Conservation (phyloP, 225 moss, liverwort and hornwort species). For the Straminergon stramineum region DNA sequence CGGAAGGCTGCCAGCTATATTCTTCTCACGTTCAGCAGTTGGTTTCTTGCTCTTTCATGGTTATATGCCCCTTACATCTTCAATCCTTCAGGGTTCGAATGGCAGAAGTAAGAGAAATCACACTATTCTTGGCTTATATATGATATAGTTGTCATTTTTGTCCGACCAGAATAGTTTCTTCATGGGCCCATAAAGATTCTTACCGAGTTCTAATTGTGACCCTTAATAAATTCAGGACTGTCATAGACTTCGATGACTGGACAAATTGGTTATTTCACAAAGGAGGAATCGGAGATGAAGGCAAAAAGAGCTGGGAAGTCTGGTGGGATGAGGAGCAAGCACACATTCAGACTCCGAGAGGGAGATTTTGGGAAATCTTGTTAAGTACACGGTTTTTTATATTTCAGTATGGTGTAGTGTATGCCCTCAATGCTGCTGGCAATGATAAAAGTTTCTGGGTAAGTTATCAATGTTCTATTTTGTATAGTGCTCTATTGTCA, state of each 20-base stretch:
- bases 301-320: slow-evolving; percentile 92
- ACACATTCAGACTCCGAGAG: slow-evolving; percentile 41
- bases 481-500: not conserved
- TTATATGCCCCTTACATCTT: slow-evolving; percentile 94
- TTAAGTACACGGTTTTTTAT: slow-evolving; percentile 44
- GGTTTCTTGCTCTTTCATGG: slow-evolving; percentile 98
- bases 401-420: slow-evolving; percentile 59
- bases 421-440: slow-evolving; percentile 32
- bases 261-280: slow-evolving; percentile 97
- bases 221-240: slow-evolving; percentile 42
- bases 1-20: slow-evolving; percentile 57
- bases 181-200: not conserved
- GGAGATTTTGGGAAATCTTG: slow-evolving; percentile 46
- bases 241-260: slow-evolving; percentile 97
- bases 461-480: not conserved
- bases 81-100: slow-evolving; percentile 98
- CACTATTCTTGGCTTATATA: not conserved
- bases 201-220: not conserved
- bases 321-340: slow-evolving; percentile 87
- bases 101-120: slow-evolving; percentile 75
- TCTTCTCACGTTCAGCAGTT: slow-evolving; percentile 92
- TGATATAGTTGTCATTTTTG: not conserved
- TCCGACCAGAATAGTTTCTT: not conserved
- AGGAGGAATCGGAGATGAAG: slow-evolving; percentile 91
- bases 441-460: slow-evolving; percentile 31